These are phyloP conservation scores for Fusarium begoniae DNA, from an alignment of 2,329 filamentous ascomycete species.

Conservation along the genomic window DNA sequence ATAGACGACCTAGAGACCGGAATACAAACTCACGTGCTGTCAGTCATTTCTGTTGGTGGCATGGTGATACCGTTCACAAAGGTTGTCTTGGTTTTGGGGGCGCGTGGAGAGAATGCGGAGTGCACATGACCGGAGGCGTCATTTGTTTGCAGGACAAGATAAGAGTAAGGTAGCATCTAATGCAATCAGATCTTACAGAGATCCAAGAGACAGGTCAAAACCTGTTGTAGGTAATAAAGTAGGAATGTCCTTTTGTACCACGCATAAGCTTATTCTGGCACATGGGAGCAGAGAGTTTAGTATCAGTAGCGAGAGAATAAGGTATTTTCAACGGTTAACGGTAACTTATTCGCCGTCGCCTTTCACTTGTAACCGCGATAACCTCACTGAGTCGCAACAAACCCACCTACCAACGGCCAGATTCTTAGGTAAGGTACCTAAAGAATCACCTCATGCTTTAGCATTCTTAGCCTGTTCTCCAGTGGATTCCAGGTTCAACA, in stretches of 20 bases:
- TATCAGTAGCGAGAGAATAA: not conserved
- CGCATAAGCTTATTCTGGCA: not conserved
- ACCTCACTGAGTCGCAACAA: not conserved
- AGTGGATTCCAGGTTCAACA: slow-evolving; percentile 6
- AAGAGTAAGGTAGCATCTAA: slow-evolving; percentile 4
- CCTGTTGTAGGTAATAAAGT: not conserved
- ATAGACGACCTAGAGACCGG: not conserved
- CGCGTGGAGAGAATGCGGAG: slow-evolving; percentile 27
- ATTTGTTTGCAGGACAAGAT: slow-evolving; percentile 24
- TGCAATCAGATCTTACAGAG: slow-evolving; percentile 23
- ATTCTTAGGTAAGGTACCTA: not conserved
- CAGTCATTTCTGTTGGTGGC: slow-evolving; percentile 7
- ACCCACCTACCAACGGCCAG: not conserved
- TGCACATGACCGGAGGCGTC: slow-evolving; percentile 38
- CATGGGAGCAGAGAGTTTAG: not conserved
- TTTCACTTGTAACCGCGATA: slow-evolving; percentile 16
- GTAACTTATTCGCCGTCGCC: not conserved
- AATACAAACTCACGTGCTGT: slow-evolving; percentile 8
- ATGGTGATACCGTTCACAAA: slow-evolving; percentile 16
- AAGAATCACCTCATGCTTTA: not conserved
- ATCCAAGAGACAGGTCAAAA: slow-evolving; percentile 7
- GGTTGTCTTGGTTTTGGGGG: slow-evolving; percentile 15
- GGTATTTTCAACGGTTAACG: not conserved
- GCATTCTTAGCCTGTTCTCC: not conserved
- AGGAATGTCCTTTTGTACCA: not conserved